Evolutionary conservation across 768 basidiomycete species (phyloP), one percentile per base, ranked within the genome.

Genomic region (Lyophyllum decastes): DNA sequence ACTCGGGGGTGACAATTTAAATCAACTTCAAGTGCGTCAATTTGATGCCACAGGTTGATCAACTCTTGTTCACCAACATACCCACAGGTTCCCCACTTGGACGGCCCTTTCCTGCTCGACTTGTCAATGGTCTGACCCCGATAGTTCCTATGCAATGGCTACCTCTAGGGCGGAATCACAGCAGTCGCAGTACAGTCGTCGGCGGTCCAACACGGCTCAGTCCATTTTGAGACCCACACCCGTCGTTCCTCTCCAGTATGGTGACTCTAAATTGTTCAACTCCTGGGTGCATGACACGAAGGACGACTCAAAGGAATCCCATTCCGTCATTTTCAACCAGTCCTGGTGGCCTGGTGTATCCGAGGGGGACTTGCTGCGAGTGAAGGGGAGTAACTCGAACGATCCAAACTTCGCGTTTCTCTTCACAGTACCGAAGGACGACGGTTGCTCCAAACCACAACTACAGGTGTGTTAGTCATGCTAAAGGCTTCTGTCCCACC

Each of bases 221-320:
- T 92, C 90, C 3, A 74, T 82, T 57, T 77, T 84, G 58, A 79
- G 84, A 58, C 73, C 79, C 33, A 70, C 76, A 5, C 62, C 72
- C 1, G 63, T 75, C 19, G 61, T 70, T 17, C 82, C 85, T 0
- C 73, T 92, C 16, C 79, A 80, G 66, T 64, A 82, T 21, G 90
- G 90, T 14, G 89, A 89, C 60, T 77, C 73, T 5, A 87, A 83
- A 63, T 72, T 79, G 2, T 73, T 92, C 47, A 88, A 85, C 35
- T 78, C 80, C 12, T 92, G 91, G 90, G 89, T 92, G 3, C 87
- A 90, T 65, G 88, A 90, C 55, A 58, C 78, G 34, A 87, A 85
- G 65, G 84, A 88, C 14, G 58, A 57, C 24, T 5, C 56, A 17
- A 60, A 57, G 22, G 52, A 54, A 52, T 80, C 82, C 0, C 68